A percentile compares a stretch with the other conserved stretches of the same genome.
These are phyloP conservation scores for Aureobasidium sp. DNA, from an alignment of 2,329 filamentous ascomycete genomes.

Conservation along the genomic window DNA sequence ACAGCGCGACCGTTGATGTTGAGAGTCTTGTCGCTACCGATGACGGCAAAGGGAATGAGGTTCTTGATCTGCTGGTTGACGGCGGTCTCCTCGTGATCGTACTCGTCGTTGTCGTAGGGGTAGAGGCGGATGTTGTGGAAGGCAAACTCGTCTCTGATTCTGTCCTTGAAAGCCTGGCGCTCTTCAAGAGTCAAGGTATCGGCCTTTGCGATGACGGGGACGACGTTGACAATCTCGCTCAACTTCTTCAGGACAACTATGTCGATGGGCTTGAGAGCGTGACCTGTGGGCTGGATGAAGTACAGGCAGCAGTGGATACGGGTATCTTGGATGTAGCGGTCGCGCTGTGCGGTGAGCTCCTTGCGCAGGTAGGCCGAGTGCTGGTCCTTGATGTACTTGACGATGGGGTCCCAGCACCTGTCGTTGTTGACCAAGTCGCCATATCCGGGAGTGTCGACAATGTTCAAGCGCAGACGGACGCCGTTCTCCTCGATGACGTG, in stretches of 20 bases:
- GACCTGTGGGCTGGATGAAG: conserved; percentile 97
- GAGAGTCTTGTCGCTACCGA: conserved; percentile 96
- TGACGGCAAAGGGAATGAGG: conserved; percentile 93
- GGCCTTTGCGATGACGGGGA: conserved; percentile 97
- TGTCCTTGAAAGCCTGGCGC: conserved; percentile 90
- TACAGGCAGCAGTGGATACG: conserved; percentile 99
- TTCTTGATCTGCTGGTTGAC: conserved; percentile 96
- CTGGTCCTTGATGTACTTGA: conserved; percentile 99
- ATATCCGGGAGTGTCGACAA: conserved; percentile 97
- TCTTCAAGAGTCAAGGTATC: conserved; percentile 95
- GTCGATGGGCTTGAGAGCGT: conserved; percentile 98
- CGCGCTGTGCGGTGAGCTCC: conserved; percentile 97
- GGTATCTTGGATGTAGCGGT: conserved; percentile 98
- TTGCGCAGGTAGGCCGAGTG: conserved; percentile 98
- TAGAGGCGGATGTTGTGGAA: conserved; percentile 99
- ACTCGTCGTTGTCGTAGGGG: conserved; percentile 98
- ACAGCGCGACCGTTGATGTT: conserved; percentile 97
- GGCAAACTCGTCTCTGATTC: conserved; percentile 97
- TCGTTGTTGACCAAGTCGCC: conserved; percentile 99
- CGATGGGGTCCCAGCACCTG: conserved; percentile 99
- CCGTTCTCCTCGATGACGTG: conserved; percentile 99
- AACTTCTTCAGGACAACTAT: conserved; percentile 99
- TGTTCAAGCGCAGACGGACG: conserved; percentile 93
- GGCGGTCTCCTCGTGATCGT: conserved; percentile 90
- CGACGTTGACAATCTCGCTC: conserved; percentile 97